Percentiles rank a stretch among this genome's conserved stretches.
phyloP scores from a whole-genome alignment of 2,329 filamentous ascomycete genomes.

The Annulohypoxylon truncatum region DNA sequence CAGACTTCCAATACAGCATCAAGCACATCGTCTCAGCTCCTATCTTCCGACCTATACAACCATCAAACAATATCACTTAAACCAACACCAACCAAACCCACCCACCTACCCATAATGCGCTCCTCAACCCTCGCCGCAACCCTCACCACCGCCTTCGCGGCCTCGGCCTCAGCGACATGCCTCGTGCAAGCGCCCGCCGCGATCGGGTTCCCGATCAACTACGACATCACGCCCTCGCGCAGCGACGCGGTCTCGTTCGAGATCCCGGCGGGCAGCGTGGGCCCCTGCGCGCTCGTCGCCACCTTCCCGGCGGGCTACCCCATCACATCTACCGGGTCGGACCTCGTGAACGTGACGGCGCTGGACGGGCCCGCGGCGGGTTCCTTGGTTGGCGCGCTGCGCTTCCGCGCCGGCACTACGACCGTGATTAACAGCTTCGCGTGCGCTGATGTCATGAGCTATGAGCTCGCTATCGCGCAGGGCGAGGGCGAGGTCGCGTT shows the following conservation, averaged over 20 bases:
- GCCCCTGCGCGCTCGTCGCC: constrained; percentile 46
- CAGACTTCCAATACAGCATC: neutral
- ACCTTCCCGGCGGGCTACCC: constrained; percentile 46
- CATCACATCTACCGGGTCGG: constrained; percentile 29
- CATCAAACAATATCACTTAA: neutral
- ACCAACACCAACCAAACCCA: neutral
- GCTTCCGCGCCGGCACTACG: constrained; percentile 36
- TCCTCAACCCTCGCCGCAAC: constrained; percentile 15
- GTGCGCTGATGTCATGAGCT: constrained; percentile 44
- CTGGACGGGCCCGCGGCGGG: constrained; percentile 40
- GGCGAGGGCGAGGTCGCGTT: constrained; percentile 48
- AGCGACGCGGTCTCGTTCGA: constrained; percentile 35
- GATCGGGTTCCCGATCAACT: constrained; percentile 34
- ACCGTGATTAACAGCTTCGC: constrained; percentile 45
- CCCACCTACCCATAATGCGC: constrained; percentile 22
- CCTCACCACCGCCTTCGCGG: constrained; percentile 2
- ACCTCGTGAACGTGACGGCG: constrained; percentile 34
- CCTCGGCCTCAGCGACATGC: constrained; percentile 19
- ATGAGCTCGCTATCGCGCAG: constrained; percentile 44
- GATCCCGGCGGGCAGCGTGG: constrained; percentile 35
- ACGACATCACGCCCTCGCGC: constrained; percentile 29
- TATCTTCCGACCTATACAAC: neutral
- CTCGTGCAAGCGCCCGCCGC: constrained; percentile 28
- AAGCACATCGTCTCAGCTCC: neutral
- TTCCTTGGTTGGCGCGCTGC: constrained; percentile 43